A percentile compares a stretch with the other conserved stretches of the same genome.
Evolutionary conservation across 768 basidiomycete species (phyloP).

Genomic region (Phlegmacium glaucopus): DNA sequence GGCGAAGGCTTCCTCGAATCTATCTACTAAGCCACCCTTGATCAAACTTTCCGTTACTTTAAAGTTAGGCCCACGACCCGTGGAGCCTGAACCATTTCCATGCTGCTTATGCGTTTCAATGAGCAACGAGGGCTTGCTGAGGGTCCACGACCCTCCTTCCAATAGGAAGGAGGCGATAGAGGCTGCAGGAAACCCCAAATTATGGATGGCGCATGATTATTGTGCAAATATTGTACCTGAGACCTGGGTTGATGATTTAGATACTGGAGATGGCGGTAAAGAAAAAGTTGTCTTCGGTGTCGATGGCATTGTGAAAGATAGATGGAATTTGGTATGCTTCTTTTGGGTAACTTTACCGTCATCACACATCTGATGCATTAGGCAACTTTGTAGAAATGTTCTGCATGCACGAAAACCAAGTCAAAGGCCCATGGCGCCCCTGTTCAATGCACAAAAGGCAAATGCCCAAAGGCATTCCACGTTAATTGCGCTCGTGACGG

Average conservation of each 20-base stretch:
- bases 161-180: conserved; percentile 51
- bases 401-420: conserved; percentile 69
- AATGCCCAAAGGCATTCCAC: conserved; percentile 92
- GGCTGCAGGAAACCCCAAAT: conserved; percentile 39
- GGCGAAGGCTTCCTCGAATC: conserved; percentile 20
- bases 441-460: conserved; percentile 92
- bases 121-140: conserved; percentile 51
- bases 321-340: conserved; percentile 82
- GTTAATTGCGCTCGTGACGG: conserved; percentile 81
- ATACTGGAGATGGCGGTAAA: conserved; percentile 35
- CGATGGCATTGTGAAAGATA: conserved; percentile 82
- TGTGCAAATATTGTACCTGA: conserved; percentile 86
- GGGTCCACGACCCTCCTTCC: conserved; percentile 65
- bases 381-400: conserved; percentile 70
- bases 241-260: conserved; percentile 82
- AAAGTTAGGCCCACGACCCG: conserved; percentile 62
- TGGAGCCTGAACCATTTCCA: conserved; percentile 53
- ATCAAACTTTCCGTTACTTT: conserved; percentile 57
- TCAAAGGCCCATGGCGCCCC: conserved; percentile 73
- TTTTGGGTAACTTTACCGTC: neutral
- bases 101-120: conserved; percentile 68
- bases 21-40: conserved; percentile 11
- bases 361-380: conserved; percentile 3
- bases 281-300: conserved; percentile 76
- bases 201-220: conserved; percentile 76